Percentiles rank a stretch among this genome's conserved stretches.
Evolutionary conservation across 345 rosid species (phyloP).

Genomic region (Turnera subulata): DNA sequence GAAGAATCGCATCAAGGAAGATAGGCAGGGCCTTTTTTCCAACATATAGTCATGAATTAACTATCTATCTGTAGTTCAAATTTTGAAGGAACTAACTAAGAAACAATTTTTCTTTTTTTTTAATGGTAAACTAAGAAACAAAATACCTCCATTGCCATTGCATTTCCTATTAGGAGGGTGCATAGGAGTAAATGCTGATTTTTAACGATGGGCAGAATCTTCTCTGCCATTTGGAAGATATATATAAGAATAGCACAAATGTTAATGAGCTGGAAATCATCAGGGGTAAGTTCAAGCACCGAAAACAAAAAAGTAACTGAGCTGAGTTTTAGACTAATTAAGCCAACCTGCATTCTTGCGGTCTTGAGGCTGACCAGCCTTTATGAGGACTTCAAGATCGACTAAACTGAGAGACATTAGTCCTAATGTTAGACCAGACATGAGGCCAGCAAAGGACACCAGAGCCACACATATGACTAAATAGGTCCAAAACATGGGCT

Average conservation of each 20-base stretch:
- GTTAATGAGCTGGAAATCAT: no score
- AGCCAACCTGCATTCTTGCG: constrained; percentile 63
- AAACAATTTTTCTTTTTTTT: no score
- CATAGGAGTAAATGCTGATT: constrained; percentile 79
- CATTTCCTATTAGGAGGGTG: constrained; percentile 80
- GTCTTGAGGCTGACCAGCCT: constrained; percentile 70
- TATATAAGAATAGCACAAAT: no score
- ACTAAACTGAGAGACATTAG: constrained; percentile 88
- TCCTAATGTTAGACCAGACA: constrained; percentile 90
- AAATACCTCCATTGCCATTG: constrained; percentile 84
- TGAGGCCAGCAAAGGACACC: constrained; percentile 75
- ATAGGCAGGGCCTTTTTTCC: constrained; percentile 62
- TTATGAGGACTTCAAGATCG: constrained; percentile 77
- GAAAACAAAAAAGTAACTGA: background rate
- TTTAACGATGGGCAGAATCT: constrained; percentile 77
- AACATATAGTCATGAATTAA: constrained; percentile 12
- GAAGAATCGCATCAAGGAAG: constrained; percentile 75
- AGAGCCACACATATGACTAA: constrained; percentile 46
- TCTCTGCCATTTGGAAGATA: constrained; percentile 34
- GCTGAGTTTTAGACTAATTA: background rate
- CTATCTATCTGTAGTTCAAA: background rate
- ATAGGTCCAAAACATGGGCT: constrained; percentile 79
- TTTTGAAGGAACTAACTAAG: background rate
- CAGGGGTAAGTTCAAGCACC: background rate
- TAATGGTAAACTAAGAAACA: background rate